phyloP scores from a whole-genome alignment of 345 rosid species.

The Euclidium syriacum region DNA sequence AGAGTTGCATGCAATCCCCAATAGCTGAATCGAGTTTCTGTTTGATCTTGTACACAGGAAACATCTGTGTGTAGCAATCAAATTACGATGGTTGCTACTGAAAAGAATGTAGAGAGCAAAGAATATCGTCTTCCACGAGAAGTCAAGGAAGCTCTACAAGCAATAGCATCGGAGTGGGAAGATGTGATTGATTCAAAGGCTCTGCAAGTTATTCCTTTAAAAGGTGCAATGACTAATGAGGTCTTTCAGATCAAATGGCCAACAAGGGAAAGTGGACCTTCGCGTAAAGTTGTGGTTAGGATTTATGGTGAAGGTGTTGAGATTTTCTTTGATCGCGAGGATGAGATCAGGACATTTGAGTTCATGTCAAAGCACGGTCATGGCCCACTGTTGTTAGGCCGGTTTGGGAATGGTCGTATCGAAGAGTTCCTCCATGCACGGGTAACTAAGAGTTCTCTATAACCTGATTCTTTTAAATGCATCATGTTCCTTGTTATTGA shows the following conservation, averaged over 20 bases:
- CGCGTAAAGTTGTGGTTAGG: conserved; percentile 60
- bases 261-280: conserved; percentile 30
- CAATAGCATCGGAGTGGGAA: conserved; percentile 64
- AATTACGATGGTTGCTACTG: conserved; percentile 21
- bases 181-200: conserved; percentile 57
- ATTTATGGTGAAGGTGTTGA: conserved; percentile 94
- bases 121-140: conserved; percentile 30
- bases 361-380: conserved; percentile 80
- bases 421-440: conserved; percentile 90
- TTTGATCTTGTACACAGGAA: neutral
- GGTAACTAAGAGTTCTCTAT: conserved; percentile 34
- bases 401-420: conserved; percentile 73
- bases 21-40: neutral
- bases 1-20: neutral
- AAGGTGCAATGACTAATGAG: conserved; percentile 93
- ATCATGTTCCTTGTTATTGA: neutral
- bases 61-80: neutral
- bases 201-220: conserved; percentile 55
- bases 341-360: conserved; percentile 84
- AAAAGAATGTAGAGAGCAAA: conserved; percentile 21
- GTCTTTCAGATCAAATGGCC: conserved; percentile 91
- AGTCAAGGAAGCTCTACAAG: conserved; percentile 49
- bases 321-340: conserved; percentile 66
- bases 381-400: conserved; percentile 80
- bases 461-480: neutral